Evolutionary conservation across 208 protist genomes (phyloP).

Genomic region (Trypanosoma congolense): DNA sequence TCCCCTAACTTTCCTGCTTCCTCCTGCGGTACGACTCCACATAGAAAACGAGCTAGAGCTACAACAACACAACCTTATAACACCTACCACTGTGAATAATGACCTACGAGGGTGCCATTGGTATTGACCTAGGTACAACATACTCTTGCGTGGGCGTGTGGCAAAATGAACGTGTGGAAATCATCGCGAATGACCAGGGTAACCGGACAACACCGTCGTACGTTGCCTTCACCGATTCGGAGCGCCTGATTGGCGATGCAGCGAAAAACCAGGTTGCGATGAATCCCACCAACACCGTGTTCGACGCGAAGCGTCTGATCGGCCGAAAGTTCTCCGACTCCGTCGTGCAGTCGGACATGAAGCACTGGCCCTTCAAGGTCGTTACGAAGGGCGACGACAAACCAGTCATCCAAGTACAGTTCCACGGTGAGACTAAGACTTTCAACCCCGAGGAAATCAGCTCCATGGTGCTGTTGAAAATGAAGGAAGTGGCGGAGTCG

Average conservation of each 20-base stretch:
- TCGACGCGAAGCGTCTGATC: conserved; percentile 96
- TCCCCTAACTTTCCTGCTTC: no score
- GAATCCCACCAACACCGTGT: conserved; percentile 89
- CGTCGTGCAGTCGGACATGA: conserved; percentile 87
- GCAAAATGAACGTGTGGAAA: conserved; percentile 94
- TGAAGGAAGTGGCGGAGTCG: conserved; percentile 91
- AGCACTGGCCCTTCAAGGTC: conserved; percentile 94
- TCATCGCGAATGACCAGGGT: conserved; percentile 99
- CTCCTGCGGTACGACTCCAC: no score
- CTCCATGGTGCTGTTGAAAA: conserved; percentile 94
- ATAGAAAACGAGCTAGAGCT: no score
- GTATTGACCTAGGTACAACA: conserved; percentile 93
- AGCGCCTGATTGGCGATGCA: conserved; percentile 95
- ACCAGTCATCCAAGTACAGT: conserved; percentile 45
- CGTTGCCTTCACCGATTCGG: conserved; percentile 97
- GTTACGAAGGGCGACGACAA: conserved; percentile 35
- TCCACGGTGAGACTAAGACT: conserved; percentile 76
- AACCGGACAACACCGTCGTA: conserved; percentile 99
- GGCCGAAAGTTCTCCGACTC: conserved; percentile 81
- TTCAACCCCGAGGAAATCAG: conserved; percentile 96
- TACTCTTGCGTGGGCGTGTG: conserved; percentile 96
- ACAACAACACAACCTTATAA: no score
- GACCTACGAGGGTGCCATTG: conserved; percentile 56
- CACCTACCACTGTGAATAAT: conserved; percentile 10
- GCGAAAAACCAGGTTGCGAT: conserved; percentile 89